Percentiles rank a stretch among this genome's conserved stretches.
Evolutionary conservation across 2,329 filamentous ascomycete genomes (phyloP).

Genomic region (Botryotinia calthae): DNA sequence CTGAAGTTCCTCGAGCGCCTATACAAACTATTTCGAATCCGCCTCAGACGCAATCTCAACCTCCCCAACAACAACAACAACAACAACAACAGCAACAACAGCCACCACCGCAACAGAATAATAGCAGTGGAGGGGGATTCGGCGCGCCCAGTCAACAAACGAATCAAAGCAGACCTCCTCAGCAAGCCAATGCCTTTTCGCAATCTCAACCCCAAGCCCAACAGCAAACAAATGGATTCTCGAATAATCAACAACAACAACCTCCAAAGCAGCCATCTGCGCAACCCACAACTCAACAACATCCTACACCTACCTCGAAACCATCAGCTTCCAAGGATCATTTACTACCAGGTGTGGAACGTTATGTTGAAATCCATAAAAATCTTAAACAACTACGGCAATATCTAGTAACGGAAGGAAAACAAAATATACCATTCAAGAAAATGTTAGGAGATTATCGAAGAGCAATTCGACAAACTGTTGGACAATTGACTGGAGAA

Average conservation of each 20-base stretch:
- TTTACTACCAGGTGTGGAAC: constrained; percentile 40
- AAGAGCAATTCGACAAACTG: constrained; percentile 65
- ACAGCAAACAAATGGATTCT: constrained; percentile 1
- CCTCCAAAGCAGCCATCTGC: neutral
- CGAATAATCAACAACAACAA: neutral
- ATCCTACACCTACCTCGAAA: neutral
- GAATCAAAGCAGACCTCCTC: neutral
- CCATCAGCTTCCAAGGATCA: constrained; percentile 15
- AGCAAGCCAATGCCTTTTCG: constrained; percentile 2
- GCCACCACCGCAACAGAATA: neutral
- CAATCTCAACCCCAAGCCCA: neutral
- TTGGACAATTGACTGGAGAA: constrained; percentile 70
- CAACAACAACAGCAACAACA: neutral
- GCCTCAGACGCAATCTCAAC: neutral
- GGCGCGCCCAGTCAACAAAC: neutral
- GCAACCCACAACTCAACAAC: constrained; percentile 2
- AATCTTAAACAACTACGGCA: constrained; percentile 61
- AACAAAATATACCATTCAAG: constrained; percentile 58
- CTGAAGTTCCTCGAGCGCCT: constrained; percentile 13
- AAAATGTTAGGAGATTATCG: constrained; percentile 65
- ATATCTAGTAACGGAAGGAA: constrained; percentile 53
- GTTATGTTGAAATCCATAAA: constrained; percentile 59
- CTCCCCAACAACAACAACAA: neutral
- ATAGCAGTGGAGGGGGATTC: neutral
- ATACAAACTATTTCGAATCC: neutral